phyloP scores from a whole-genome alignment of 495 filamentous ascomycete genomes.

The Neurospora africana region DNA sequence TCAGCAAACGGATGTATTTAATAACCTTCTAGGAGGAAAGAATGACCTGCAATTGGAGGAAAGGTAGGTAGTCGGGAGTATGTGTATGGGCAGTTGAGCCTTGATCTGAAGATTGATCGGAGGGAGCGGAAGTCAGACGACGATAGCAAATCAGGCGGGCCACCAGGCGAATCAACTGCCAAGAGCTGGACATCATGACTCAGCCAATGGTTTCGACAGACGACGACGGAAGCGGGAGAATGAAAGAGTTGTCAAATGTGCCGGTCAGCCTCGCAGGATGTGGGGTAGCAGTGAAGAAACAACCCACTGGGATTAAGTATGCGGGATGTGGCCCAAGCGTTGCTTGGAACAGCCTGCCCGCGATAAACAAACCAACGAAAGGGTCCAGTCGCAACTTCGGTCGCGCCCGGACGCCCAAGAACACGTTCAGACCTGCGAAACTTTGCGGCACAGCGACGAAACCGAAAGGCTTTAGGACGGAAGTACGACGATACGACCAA shows the following conservation, averaged over 20 bases:
- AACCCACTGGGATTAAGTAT: not conserved
- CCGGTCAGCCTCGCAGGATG: not conserved
- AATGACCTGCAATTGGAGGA: not conserved
- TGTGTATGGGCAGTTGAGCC: not conserved
- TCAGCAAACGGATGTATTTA: too few species aligned
- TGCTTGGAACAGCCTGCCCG: constrained; percentile 1
- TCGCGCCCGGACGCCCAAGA: constrained; percentile 2
- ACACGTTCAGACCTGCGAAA: not conserved
- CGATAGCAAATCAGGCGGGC: not conserved
- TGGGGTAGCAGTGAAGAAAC: not conserved
- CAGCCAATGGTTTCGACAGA: not conserved
- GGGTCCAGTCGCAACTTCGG: constrained; percentile 8
- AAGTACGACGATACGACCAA: not conserved
- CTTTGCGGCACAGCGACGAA: not conserved
- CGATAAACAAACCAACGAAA: constrained; percentile 13
- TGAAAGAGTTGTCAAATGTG: not conserved
- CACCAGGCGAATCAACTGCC: not conserved
- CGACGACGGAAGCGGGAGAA: not conserved
- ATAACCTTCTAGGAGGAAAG: not conserved
- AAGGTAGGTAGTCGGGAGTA: not conserved
- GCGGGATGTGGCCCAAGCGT: constrained; percentile 4
- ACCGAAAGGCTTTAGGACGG: not conserved
- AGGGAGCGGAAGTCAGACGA: not conserved
- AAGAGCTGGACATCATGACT: not conserved
- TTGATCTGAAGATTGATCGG: not conserved